Percentiles rank a stretch among this genome's conserved stretches.
Evolutionary conservation across 306 rosid genomes (phyloP).

Genomic region (Castanopsis chinensis): DNA sequence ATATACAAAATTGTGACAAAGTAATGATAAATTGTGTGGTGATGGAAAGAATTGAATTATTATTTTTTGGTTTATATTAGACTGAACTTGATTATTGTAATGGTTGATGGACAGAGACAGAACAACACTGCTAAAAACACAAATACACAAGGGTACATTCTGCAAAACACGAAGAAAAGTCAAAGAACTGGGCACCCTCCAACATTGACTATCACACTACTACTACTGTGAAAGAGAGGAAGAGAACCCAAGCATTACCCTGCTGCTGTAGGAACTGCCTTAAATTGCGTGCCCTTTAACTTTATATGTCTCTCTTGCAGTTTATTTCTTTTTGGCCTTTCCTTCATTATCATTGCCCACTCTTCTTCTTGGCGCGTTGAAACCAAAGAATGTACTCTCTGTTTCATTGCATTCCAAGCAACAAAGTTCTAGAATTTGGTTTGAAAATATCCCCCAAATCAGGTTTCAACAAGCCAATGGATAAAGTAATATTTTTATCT

Average conservation of each 20-base stretch:
- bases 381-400: not conserved
- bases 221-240: not conserved
- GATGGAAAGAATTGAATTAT: too few relatives aligned
- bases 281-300: conserved; percentile 60
- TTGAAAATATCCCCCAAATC: too few relatives aligned
- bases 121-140: not conserved
- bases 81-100: too few relatives aligned
- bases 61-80: too few relatives aligned
- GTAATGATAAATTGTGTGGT: too few relatives aligned
- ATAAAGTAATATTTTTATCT: too few relatives aligned
- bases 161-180: not conserved
- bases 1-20: too few relatives aligned
- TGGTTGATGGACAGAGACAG: not conserved
- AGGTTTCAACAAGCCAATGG: too few relatives aligned
- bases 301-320: not conserved
- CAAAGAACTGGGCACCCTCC: conserved; percentile 12
- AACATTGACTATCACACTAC: conserved; percentile 33
- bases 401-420: too few relatives aligned
- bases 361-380: not conserved
- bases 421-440: too few relatives aligned
- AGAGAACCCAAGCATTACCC: conserved; percentile 11
- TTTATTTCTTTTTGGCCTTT: not conserved
- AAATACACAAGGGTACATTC: not conserved
- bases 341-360: not conserved
- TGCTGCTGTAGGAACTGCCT: conserved; percentile 27